A percentile compares a stretch with the other conserved stretches of the same genome.
These are phyloP conservation scores for Punica granatum DNA, from an alignment of 345 rosid species.

Conservation along the genomic window DNA sequence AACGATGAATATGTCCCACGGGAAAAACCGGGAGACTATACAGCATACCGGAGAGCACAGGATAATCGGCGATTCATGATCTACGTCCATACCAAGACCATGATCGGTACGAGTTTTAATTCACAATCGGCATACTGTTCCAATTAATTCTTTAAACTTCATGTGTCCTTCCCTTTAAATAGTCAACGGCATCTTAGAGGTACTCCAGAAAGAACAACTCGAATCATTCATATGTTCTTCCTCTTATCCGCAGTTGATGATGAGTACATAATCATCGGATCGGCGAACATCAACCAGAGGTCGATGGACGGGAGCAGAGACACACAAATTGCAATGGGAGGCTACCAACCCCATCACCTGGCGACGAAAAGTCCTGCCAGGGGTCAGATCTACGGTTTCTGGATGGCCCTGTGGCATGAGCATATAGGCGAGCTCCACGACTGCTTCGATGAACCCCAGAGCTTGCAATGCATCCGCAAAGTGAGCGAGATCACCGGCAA, in stretches of 20 bases:
- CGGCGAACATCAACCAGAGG: slow-evolving; percentile 45
- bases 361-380: slow-evolving; percentile 27
- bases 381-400: slow-evolving; percentile 39
- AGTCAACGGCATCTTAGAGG: too few relatives aligned
- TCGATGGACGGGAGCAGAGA: slow-evolving; percentile 48
- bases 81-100: slow-evolving; percentile 40
- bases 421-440: slow-evolving; percentile 37
- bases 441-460: slow-evolving; percentile 29
- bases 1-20: slow-evolving; percentile 32
- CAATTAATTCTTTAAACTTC: not conserved
- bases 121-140: not conserved
- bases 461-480: slow-evolving; percentile 25
- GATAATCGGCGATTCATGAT: slow-evolving; percentile 36
- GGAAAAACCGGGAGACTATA: slow-evolving; percentile 26
- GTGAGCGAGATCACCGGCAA: slow-evolving; percentile 29
- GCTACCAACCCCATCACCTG: slow-evolving; percentile 34
- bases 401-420: slow-evolving; percentile 35
- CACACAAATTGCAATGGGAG: slow-evolving; percentile 44
- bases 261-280: slow-evolving; percentile 37
- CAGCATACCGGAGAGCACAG: slow-evolving; percentile 30
- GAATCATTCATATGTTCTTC: not conserved
- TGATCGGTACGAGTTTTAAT: slow-evolving; percentile 27
- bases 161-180: too few relatives aligned
- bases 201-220: too few relatives aligned
- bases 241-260: slow-evolving; percentile 26